Evolutionary conservation across 169 alveolate species (phyloP).

Genomic region (Plasmodium billcollinsi): DNA sequence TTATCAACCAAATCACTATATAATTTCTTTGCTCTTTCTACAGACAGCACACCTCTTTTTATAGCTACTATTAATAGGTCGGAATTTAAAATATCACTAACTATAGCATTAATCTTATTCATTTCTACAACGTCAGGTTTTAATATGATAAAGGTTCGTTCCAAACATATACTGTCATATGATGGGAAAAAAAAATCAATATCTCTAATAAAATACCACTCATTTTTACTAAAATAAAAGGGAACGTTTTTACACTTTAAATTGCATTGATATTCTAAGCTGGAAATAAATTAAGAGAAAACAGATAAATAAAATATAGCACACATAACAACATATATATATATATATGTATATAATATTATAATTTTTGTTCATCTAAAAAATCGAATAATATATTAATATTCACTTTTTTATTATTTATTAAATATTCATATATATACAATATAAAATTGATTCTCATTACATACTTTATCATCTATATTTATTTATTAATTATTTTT

Average conservation of each 20-base stretch:
- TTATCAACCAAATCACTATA: conserved; percentile 28
- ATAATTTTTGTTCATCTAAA: too few species aligned
- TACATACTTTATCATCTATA: too few species aligned
- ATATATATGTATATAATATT: not conserved
- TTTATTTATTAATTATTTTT: too few species aligned
- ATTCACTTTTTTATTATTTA: too few species aligned
- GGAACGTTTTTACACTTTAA: conserved; percentile 57
- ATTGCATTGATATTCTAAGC: conserved; percentile 68
- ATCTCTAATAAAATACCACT: conserved; percentile 69
- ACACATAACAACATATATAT: not conserved
- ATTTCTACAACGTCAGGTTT: conserved; percentile 67
- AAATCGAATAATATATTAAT: too few species aligned
- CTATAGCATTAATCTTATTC: conserved; percentile 34
- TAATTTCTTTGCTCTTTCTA: conserved; percentile 29
- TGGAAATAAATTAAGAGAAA: not conserved
- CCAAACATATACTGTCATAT: conserved; percentile 26
- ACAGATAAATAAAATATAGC: not conserved
- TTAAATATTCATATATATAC: too few species aligned
- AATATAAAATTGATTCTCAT: too few species aligned
- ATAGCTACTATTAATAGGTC: conserved; percentile 55
- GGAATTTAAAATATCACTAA: conserved; percentile 63
- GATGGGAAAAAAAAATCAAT: conserved; percentile 44
- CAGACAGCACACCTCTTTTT: conserved; percentile 55
- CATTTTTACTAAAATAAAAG: conserved; percentile 72
- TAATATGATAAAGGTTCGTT: conserved; percentile 58